Evolutionary conservation across 805 yeast species (phyloP).

Genomic region (Starmera amethionina): DNA sequence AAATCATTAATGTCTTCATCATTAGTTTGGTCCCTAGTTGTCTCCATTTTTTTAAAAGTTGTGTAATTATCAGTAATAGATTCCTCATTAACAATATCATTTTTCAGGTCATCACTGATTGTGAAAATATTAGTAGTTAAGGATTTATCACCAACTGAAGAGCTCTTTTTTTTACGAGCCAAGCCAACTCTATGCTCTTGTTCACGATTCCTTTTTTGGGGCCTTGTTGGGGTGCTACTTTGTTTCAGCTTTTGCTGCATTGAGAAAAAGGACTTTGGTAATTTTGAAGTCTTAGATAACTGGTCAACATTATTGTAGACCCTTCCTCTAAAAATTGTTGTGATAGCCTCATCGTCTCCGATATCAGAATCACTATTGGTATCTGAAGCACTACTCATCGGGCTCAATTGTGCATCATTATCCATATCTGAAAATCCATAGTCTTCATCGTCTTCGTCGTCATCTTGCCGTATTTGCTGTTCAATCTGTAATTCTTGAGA

Average conservation of each 20-base stretch:
- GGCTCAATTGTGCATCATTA: background rate
- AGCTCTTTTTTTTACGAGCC: slow-evolving; percentile 5
- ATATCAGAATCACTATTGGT: background rate
- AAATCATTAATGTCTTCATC: background rate
- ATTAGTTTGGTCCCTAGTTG: background rate
- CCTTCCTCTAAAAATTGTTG: slow-evolving; percentile 11
- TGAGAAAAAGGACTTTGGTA: slow-evolving; percentile 15
- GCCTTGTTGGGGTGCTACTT: background rate
- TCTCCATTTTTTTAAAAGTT: too few species aligned
- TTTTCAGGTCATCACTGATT: background rate
- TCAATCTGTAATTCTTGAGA: background rate
- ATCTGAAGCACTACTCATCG: background rate
- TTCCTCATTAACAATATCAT: background rate
- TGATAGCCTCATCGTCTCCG: background rate
- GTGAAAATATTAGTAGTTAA: too few species aligned
- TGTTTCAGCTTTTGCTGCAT: background rate
- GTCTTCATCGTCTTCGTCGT: background rate
- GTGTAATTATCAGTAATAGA: background rate
- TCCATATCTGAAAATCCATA: background rate
- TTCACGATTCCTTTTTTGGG: background rate
- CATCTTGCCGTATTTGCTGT: background rate
- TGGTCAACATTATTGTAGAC: slow-evolving; percentile 11
- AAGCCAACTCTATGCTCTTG: slow-evolving; percentile 11
- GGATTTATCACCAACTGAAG: too few species aligned
- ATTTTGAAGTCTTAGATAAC: slow-evolving; percentile 10